A percentile compares a stretch with the other conserved stretches of the same genome.
These are phyloP conservation scores for Agrostemma githago DNA, from an alignment of 148 eudicot genomes.

Conservation along the genomic window DNA sequence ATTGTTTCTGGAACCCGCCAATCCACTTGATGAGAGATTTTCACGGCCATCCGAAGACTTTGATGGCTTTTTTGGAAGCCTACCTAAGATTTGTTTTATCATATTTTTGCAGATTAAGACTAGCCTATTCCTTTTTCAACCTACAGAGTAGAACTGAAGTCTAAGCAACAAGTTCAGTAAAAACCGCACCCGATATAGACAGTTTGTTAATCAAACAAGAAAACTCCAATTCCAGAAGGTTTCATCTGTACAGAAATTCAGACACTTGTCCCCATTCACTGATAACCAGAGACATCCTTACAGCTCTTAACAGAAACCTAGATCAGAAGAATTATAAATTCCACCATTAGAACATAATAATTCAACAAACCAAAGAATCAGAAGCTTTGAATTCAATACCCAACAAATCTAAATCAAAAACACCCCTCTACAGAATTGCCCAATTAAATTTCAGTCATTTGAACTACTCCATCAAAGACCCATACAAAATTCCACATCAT, in stretches of 20 bases:
- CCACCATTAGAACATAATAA: conserved; percentile 5
- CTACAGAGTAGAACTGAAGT: conserved; percentile 13
- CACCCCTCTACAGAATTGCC: neutral
- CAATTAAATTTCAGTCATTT: conserved; percentile 12
- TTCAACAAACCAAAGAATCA: neutral
- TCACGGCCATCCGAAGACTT: conserved; percentile 65
- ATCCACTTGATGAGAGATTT: conserved; percentile 42
- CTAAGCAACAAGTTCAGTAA: conserved; percentile 17
- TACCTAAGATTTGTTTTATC: conserved; percentile 73
- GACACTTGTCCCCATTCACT: conserved; percentile 2
- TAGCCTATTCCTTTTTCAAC: conserved; percentile 15
- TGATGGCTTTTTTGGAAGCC: conserved; percentile 76
- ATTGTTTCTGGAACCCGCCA: conserved; percentile 41
- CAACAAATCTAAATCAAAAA: neutral
- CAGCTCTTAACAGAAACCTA: conserved; percentile 16
- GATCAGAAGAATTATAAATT: conserved; percentile 14
- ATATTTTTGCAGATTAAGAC: conserved; percentile 33
- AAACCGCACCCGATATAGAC: conserved; percentile 5
- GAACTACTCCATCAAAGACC: conserved; percentile 21
- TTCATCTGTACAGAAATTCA: conserved; percentile 15
- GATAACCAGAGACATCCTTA: conserved; percentile 6
- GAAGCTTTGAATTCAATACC: neutral
- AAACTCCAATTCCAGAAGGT: conserved; percentile 24
- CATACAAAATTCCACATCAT: conserved; percentile 10
- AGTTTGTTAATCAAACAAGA: conserved; percentile 27